These are phyloP conservation scores for Umbelopsis sp. DNA, from an alignment of 192 early-diverging fungal species.

Conservation along the genomic window DNA sequence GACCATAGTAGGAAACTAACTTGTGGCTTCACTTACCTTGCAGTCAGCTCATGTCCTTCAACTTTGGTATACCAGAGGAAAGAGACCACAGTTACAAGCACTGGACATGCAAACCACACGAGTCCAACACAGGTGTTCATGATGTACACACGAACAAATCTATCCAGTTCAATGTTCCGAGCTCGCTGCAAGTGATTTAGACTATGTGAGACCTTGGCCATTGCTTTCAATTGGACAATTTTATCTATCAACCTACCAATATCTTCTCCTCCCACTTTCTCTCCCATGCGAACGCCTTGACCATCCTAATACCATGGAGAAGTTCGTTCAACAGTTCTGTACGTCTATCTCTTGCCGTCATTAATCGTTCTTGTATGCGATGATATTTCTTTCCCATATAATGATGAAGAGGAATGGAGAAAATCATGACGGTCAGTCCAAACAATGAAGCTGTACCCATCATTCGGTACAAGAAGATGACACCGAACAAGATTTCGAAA, in stretches of 20 bases:
- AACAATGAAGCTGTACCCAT: constrained; percentile 80
- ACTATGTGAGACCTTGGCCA: not conserved
- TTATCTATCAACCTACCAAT: constrained; percentile 44
- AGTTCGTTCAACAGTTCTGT: constrained; percentile 78
- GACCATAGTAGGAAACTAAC: not conserved
- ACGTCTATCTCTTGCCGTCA: constrained; percentile 71
- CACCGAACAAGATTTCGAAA: constrained; percentile 66
- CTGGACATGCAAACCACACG: constrained; percentile 54
- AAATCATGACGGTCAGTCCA: constrained; percentile 70
- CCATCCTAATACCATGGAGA: constrained; percentile 76
- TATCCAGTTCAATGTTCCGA: constrained; percentile 31
- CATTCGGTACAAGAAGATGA: constrained; percentile 69
- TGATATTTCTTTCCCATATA: constrained; percentile 56
- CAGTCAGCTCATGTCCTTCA: constrained; percentile 47
- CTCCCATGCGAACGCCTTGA: constrained; percentile 89
- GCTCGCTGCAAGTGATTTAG: constrained; percentile 8
- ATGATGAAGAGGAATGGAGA: constrained; percentile 65
- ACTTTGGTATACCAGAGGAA: constrained; percentile 59
- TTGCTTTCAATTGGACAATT: not conserved
- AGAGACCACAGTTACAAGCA: constrained; percentile 61
- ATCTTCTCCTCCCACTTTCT: constrained; percentile 70
- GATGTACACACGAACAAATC: constrained; percentile 36
- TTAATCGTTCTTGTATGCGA: constrained; percentile 54
- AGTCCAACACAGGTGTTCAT: constrained; percentile 41
- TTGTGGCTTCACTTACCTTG: constrained; percentile 21